phyloP scores from a whole-genome alignment of 2,329 filamentous ascomycete genomes.

The Zalaria obscura region DNA sequence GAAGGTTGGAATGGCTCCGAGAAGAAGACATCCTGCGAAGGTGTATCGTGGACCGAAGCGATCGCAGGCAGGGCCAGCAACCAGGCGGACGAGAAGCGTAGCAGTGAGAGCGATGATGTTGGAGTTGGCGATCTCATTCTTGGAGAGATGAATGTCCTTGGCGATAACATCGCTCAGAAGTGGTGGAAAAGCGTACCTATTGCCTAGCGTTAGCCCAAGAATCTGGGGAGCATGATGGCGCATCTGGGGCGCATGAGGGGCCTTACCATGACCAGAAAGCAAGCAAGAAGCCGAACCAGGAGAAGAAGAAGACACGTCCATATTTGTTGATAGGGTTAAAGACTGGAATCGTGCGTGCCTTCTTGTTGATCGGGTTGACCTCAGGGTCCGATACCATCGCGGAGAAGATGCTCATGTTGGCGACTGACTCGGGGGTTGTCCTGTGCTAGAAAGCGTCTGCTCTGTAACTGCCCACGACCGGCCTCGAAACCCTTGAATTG shows the following conservation, averaged over 20 bases:
- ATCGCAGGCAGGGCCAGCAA: slow-evolving; percentile 77
- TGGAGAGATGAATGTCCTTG: slow-evolving; percentile 57
- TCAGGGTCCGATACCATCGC: slow-evolving; percentile 43
- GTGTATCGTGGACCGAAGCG: slow-evolving; percentile 66
- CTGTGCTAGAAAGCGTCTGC: no score
- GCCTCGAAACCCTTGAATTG: no score
- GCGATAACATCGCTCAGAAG: slow-evolving; percentile 68
- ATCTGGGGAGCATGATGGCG: neutral
- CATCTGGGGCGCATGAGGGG: neutral
- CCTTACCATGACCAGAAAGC: slow-evolving; percentile 68
- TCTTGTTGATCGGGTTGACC: slow-evolving; percentile 71
- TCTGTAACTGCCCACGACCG: no score
- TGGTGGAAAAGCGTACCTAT: slow-evolving; percentile 76
- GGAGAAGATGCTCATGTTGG: slow-evolving; percentile 5
- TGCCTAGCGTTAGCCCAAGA: slow-evolving; percentile 2
- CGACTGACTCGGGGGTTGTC: neutral
- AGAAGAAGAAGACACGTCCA: slow-evolving; percentile 81
- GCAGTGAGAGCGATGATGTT: slow-evolving; percentile 73
- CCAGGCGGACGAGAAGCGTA: slow-evolving; percentile 60
- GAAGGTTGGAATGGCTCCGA: slow-evolving; percentile 67
- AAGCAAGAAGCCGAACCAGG: slow-evolving; percentile 74
- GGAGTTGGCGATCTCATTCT: slow-evolving; percentile 67
- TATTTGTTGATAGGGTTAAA: slow-evolving; percentile 68
- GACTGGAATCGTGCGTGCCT: slow-evolving; percentile 65
- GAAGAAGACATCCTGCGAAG: slow-evolving; percentile 62